Base-by-base conservation (phyloP, 2,329 filamentous ascomycete species). In the Alternaria gansuensis region DNA sequence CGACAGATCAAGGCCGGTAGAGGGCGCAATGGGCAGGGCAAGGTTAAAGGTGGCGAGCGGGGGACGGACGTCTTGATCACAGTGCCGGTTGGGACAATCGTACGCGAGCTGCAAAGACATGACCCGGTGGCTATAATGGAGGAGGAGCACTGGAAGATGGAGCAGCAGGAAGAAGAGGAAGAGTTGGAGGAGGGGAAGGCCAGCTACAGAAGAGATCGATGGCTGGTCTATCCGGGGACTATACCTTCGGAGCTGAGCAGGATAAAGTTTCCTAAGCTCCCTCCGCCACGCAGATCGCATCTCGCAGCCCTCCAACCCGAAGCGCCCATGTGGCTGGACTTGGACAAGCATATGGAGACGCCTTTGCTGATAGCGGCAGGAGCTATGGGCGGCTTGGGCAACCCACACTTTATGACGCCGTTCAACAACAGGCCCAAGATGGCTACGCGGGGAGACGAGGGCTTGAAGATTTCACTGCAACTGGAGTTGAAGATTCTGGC, bases 401-500 rank as follows among this genome's bases (percentile, higher is more conserved):
- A 99, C 73, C 92, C 95, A 5, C 93, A 97, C 76, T 99, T 98
- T 72, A 87, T 91, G 31, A 90, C 91, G 4, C 89, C 89, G 54
- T 85, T 88, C n/a, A 84, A 87, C 49, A 85, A 87, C 3, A 85
- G 90, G 40, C 95, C 95, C 0, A 89, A 94, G 70, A 96, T 93
- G 75, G 95, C 94, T 5, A 97, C 93, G 1, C 90, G 88, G 66
- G 95, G 95, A 40, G 92, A 96, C 66, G 83, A 85, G 11, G 91
- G 92, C 36, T 87, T 95, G 69, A 88, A 86, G 37, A 82, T 99
- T 71, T 88, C 89, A 46, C 80, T 99, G 34, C 89, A 96, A 73
- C 85, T 99, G 13, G 95, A 99, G 77, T 85, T 99, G 62, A 98
- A 97, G 82, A 85, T 99, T 9, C 87, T 99, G 39, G 95, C 95